Evolutionary conservation across 2,329 filamentous ascomycete species (phyloP).

Genomic region (Hortaea werneckii): DNA sequence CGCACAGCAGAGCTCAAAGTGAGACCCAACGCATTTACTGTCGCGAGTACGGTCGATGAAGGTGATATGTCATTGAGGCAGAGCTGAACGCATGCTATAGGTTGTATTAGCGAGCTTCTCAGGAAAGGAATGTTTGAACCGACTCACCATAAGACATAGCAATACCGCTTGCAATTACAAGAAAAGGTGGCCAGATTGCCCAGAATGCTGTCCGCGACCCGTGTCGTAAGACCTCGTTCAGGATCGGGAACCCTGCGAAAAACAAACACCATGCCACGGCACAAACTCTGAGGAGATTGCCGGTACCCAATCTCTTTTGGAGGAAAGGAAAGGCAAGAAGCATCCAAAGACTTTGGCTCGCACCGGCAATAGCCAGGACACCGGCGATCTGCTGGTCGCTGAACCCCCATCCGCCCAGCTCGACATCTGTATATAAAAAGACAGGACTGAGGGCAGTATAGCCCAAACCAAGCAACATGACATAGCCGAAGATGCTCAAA

Average conservation of each 20-base stretch:
- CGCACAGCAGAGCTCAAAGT: constrained; percentile 52
- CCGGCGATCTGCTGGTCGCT: constrained; percentile 52
- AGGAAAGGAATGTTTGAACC: background rate
- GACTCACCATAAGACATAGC: constrained; percentile 55
- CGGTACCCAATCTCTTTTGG: constrained; percentile 57
- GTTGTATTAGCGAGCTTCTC: background rate
- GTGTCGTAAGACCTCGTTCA: constrained; percentile 47
- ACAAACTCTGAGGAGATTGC: constrained; percentile 51
- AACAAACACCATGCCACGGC: constrained; percentile 53
- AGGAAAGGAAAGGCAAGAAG: constrained; percentile 59
- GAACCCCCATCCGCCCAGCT: constrained; percentile 57
- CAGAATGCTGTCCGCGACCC: constrained; percentile 46
- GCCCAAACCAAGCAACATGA: constrained; percentile 58
- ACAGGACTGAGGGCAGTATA: constrained; percentile 63
- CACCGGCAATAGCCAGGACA: constrained; percentile 54
- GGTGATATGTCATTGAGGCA: constrained; percentile 66
- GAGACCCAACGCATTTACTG: constrained; percentile 59
- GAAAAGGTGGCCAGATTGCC: constrained; percentile 33
- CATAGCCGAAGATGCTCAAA: constrained; percentile 54
- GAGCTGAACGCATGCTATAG: constrained; percentile 54
- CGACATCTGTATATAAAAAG: constrained; percentile 54
- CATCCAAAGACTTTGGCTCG: constrained; percentile 61
- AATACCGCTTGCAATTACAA: constrained; percentile 52
- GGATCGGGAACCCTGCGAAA: constrained; percentile 44
- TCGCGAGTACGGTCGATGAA: constrained; percentile 53